Percentiles rank a stretch among this genome's conserved stretches.
Evolutionary conservation across 1,139 yeast genomes (phyloP).

Genomic region (Spencermartinsiella ligniputridi): DNA sequence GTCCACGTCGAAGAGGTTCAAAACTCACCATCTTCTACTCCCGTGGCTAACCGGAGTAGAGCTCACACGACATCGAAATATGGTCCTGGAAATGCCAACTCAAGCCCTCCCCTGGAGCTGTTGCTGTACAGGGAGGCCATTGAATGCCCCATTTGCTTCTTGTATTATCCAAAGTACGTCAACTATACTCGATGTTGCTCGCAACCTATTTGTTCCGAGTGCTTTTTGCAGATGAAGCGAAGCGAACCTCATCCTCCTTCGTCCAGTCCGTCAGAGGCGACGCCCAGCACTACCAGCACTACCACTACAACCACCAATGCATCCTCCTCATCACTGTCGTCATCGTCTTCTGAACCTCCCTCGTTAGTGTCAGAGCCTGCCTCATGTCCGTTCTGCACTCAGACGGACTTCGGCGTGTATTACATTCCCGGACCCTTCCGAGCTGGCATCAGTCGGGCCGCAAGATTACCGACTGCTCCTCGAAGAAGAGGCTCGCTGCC

Average conservation of each 20-base stretch:
- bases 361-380: conserved; percentile 77
- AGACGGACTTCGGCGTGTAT: conserved; percentile 78
- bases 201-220: conserved; percentile 93
- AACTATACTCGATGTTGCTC: conserved; percentile 87
- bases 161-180: conserved; percentile 73
- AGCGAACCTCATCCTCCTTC: conserved; percentile 95
- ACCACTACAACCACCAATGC: conserved; percentile 10
- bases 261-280: conserved; percentile 37
- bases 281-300: conserved; percentile 21
- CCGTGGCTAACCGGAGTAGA: conserved; percentile 9
- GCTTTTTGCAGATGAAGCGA: conserved; percentile 93
- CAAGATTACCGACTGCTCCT: conserved; percentile 8
- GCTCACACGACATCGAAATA: conserved; percentile 17
- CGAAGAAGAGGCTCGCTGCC: conserved; percentile 26
- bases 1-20: conserved; percentile 8
- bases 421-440: conserved; percentile 56
- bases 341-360: conserved; percentile 17
- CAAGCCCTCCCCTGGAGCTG: conserved; percentile 31
- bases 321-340: conserved; percentile 10
- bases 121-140: conserved; percentile 57
- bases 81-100: conserved; percentile 7
- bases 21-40: background rate
- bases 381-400: conserved; percentile 90
- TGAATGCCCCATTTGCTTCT: conserved; percentile 94
- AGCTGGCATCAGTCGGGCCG: conserved; percentile 26